Evolutionary conservation across 768 basidiomycete genomes (phyloP).

Genomic region (Lactarius hatsudake): DNA sequence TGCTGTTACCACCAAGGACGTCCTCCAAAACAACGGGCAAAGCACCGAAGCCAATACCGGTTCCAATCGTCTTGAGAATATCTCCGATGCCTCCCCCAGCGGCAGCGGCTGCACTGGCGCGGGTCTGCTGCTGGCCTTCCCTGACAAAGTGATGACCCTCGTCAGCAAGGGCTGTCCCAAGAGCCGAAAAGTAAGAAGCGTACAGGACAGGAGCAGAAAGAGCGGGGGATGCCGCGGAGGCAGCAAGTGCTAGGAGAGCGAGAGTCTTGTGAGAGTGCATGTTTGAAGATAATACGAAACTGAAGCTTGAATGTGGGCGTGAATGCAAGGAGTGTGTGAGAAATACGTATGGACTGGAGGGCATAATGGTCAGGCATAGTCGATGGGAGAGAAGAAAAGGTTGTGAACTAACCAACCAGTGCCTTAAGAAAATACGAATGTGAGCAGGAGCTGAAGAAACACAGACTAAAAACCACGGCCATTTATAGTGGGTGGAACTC

Average conservation of each 20-base stretch:
- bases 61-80: neutral
- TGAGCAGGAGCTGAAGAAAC: slow-evolving; percentile 2
- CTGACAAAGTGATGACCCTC: neutral
- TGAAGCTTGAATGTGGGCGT: neutral
- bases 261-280: slow-evolving; percentile 6
- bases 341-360: slow-evolving; percentile 1
- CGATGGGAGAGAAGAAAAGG: neutral
- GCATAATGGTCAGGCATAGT: neutral
- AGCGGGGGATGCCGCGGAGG: neutral
- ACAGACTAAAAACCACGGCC: neutral
- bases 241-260: slow-evolving; percentile 4
- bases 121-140: neutral
- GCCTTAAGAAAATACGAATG: neutral
- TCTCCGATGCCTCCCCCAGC: neutral
- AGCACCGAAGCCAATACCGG: neutral
- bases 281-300: neutral
- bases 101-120: neutral
- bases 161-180: neutral
- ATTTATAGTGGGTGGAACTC: neutral
- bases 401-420: slow-evolving; percentile 20
- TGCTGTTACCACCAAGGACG: neutral
- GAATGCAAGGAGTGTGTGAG: neutral
- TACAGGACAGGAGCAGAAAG: neutral
- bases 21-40: neutral
- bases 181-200: neutral